Percentiles rank a stretch among this genome's conserved stretches.
Conservation (phyloP, 1,139 yeast genomes). For the Pneumocystis canis region DNA sequence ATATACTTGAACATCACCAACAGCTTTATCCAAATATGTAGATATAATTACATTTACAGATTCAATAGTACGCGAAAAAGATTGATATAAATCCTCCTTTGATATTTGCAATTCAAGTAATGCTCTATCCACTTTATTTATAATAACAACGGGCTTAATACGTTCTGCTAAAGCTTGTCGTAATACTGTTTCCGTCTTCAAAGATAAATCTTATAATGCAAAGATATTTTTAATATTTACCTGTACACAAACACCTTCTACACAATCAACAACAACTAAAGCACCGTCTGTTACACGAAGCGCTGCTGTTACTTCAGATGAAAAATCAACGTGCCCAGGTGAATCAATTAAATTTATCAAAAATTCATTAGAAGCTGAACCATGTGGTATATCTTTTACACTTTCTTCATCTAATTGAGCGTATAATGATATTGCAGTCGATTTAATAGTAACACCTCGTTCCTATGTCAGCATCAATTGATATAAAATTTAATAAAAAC, state of each 20-base stretch:
- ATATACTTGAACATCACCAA: constrained; percentile 97
- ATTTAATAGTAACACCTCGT: constrained; percentile 98
- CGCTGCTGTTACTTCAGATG: constrained; percentile 99
- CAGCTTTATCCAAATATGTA: constrained; percentile 76
- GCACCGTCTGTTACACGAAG: constrained; percentile 99
- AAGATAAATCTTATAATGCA: neutral
- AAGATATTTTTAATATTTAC: neutral
- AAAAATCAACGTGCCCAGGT: constrained; percentile 99
- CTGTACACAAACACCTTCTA: constrained; percentile 99
- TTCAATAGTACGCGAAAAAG: constrained; percentile 97
- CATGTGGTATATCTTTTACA: constrained; percentile 87
- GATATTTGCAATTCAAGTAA: constrained; percentile 95
- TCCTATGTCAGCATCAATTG: constrained; percentile 30
- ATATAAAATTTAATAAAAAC: neutral
- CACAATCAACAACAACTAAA: constrained; percentile 95
- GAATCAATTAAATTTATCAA: constrained; percentile 97
- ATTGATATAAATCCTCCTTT: constrained; percentile 97
- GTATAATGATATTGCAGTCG: constrained; percentile 94
- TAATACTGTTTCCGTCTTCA: constrained; percentile 85
- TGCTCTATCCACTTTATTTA: constrained; percentile 99
- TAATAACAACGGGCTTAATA: constrained; percentile 95
- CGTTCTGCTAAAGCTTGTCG: constrained; percentile 99
- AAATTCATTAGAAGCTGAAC: constrained; percentile 87
- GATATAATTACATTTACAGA: constrained; percentile 97
- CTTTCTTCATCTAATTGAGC: constrained; percentile 84